A percentile compares a stretch with the other conserved stretches of the same genome.
These are phyloP conservation scores for Hibiscus mutabilis DNA, from an alignment of 345 rosid genomes.

Conservation along the genomic window DNA sequence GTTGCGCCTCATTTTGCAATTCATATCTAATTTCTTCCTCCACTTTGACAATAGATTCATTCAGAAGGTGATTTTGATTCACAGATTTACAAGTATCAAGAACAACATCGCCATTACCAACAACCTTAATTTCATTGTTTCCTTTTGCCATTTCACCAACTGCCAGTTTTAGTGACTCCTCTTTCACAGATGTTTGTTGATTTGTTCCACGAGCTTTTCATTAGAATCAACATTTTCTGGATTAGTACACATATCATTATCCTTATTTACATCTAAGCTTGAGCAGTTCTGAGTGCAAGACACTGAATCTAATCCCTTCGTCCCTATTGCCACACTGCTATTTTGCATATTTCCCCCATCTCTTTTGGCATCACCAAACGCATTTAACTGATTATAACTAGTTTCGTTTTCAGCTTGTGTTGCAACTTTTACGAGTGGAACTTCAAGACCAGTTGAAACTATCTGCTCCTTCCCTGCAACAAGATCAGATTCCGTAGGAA, in stretches of 20 bases:
- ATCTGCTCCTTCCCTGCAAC: constrained; percentile 35
- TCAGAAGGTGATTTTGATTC: constrained; percentile 21
- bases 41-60: too few relatives aligned
- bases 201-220: constrained; percentile 27
- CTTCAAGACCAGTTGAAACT: too few relatives aligned
- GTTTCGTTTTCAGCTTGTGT: too few relatives aligned
- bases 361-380: too few relatives aligned
- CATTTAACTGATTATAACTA: too few relatives aligned
- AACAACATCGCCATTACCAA: constrained; percentile 20
- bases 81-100: constrained; percentile 23
- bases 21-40: too few relatives aligned
- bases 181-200: constrained; percentile 41
- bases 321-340: too few relatives aligned
- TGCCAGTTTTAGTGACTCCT: constrained; percentile 31
- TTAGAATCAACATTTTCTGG: constrained; percentile 34
- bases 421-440: too few relatives aligned
- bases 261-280: constrained; percentile 49
- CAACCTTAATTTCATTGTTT: constrained; percentile 35
- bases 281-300: constrained; percentile 47
- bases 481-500: constrained; percentile 32
- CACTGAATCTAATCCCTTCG: too few relatives aligned
- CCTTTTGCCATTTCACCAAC: constrained; percentile 37
- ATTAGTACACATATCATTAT: constrained; percentile 32
- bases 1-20: too few relatives aligned
- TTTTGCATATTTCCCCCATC: too few relatives aligned